These are phyloP conservation scores for Endocalyx cinctus DNA, from an alignment of 2,329 filamentous ascomycete genomes.

Conservation along the genomic window DNA sequence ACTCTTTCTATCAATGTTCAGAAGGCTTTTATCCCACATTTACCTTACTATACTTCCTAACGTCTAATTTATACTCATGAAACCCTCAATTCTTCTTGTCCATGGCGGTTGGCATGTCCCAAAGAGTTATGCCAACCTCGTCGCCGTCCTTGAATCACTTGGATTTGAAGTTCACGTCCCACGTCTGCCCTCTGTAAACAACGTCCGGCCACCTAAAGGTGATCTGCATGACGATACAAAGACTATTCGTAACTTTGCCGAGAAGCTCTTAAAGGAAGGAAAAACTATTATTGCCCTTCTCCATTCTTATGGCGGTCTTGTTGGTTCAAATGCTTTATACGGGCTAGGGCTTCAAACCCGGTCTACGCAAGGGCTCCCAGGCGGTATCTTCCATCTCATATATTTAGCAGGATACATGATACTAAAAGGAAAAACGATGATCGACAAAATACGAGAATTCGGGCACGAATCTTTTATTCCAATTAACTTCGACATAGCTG, in stretches of 20 bases:
- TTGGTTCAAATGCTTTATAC: no score
- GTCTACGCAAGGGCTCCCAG: slow-evolving; percentile 5
- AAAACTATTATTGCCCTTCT: slow-evolving; percentile 11
- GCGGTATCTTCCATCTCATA: slow-evolving; percentile 17
- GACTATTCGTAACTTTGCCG: slow-evolving; percentile 11
- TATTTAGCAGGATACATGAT: slow-evolving; percentile 12
- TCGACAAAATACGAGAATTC: slow-evolving; percentile 5
- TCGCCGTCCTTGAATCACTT: not conserved
- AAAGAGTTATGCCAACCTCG: slow-evolving; percentile 3
- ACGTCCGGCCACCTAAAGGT: slow-evolving; percentile 12
- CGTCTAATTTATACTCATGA: not conserved
- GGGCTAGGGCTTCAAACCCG: no score
- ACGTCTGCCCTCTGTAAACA: slow-evolving; percentile 5
- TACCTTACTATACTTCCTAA: no score
- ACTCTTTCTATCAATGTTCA: no score
- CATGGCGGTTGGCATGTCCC: slow-evolving; percentile 4
- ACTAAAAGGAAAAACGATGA: slow-evolving; percentile 1
- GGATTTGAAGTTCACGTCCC: slow-evolving; percentile 6
- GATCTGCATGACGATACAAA: slow-evolving; percentile 14
- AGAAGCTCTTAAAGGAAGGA: slow-evolving; percentile 13
- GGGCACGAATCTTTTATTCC: slow-evolving; percentile 1
- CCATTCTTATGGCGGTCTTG: slow-evolving; percentile 22
- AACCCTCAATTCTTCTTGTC: slow-evolving; percentile 2
- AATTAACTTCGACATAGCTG: slow-evolving; percentile 5
- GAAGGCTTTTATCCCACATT: no score